These are phyloP conservation scores for Diaporthe citriasiana DNA, from an alignment of 2,329 filamentous ascomycete species.

Conservation along the genomic window DNA sequence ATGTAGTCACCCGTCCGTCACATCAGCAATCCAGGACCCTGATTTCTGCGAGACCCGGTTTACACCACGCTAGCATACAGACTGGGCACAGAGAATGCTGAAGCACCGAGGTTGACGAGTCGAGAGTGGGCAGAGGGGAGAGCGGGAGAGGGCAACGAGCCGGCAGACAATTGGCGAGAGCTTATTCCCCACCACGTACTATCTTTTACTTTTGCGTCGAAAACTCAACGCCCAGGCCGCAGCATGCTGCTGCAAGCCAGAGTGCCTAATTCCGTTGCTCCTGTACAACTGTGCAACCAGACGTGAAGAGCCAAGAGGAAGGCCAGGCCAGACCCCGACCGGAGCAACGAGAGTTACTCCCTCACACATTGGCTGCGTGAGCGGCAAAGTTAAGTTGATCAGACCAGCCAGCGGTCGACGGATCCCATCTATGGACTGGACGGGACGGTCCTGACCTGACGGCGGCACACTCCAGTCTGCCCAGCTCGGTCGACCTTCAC, in stretches of 20 bases:
- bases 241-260: conserved; percentile 26
- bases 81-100: neutral
- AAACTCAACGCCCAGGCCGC: conserved; percentile 29
- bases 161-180: conserved; percentile 31
- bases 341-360: conserved; percentile 31
- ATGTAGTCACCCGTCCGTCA: neutral
- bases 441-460: neutral
- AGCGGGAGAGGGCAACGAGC: neutral
- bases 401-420: neutral
- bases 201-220: conserved; percentile 33
- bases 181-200: conserved; percentile 19
- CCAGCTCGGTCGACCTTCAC: neutral
- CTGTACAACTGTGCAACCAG: conserved; percentile 17
- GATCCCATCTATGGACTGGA: neutral
- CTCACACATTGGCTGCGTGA: conserved; percentile 23
- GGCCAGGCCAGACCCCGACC: conserved; percentile 13
- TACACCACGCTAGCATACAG: too few relatives aligned
- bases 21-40: conserved; percentile 11
- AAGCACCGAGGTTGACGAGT: conserved; percentile 18
- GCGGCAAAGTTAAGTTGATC: conserved; percentile 24
- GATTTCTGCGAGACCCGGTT: conserved; percentile 1
- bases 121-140: neutral
- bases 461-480: neutral
- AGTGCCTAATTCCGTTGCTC: conserved; percentile 20
- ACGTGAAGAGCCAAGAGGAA: neutral